Base-by-base conservation (phyloP, 129 eudicot species). In the Pittosporum tobira region DNA sequence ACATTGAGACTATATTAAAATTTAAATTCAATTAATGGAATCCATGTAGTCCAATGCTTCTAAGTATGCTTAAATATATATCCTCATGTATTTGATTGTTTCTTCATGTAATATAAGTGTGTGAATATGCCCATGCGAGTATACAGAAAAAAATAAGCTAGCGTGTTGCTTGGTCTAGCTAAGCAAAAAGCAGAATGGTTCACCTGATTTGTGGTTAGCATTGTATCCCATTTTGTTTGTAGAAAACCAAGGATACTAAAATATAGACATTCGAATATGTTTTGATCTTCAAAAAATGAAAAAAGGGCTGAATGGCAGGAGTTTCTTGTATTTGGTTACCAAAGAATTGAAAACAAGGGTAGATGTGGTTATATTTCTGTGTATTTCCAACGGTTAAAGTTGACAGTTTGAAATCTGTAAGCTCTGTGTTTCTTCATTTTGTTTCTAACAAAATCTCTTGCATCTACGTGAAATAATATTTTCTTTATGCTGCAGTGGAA, bases 401-500 rank as follows among this genome's bases (percentile, higher is more conserved):
- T 12, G 16, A 22, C 26, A 18, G 45, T 37, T 18, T 12, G 10
- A 29, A 18, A 42, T 27, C 24, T 20, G 5, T 29, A 54, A 6
- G 25, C 12, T 36, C n/a, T n/a, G n/a, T n/a, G n/a, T n/a, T n/a
- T n/a, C n/a, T n/a, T n/a, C n/a, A n/a, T n/a, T n/a, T n/a, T 21
- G 18, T 48, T 19, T 24, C 18, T 13, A 10, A 4, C n/a, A 9
- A 6, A n/a, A 6, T 28, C 59, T 28, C 59, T 25, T n/a, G 10
- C 6, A 28, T 45, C 30, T 29, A 14, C 3, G 4, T 51, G 46
- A 44, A 0, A 27, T 57, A 15, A 31, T 46, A 54, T 21, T 83
- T 13, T 31, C n/a, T 57, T 29, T 67, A 21, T 48, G 43, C 44
- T 75, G 66, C 69, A 86, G 95, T 76, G 69, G 95, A 91, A 51